A percentile compares a stretch with the other conserved stretches of the same genome.
Evolutionary conservation across 371 early-diverging fungal species (phyloP).

Genomic region (Rhizopus stolonifer): DNA sequence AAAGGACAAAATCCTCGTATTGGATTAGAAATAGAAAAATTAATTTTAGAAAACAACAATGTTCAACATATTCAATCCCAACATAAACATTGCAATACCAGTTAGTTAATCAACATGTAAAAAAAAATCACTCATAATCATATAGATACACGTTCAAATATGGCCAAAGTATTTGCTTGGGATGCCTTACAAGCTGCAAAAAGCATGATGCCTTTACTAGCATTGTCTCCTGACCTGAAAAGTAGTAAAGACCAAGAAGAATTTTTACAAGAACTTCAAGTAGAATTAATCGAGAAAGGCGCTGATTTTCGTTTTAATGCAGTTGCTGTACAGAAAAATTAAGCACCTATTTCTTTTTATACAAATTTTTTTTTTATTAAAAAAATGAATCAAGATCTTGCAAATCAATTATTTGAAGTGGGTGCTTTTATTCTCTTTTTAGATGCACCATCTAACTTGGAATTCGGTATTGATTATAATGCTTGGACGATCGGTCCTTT

Average conservation of each 20-base stretch:
- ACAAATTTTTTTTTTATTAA: neutral
- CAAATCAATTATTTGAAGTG: constrained; percentile 69
- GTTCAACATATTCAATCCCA: neutral
- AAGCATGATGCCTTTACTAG: neutral
- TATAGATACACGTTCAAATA: neutral
- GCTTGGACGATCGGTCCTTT: constrained; percentile 89
- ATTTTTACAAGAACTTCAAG: too few relatives aligned
- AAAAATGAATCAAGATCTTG: constrained; percentile 63
- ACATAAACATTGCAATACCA: neutral
- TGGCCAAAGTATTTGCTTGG: neutral
- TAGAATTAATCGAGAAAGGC: too few relatives aligned
- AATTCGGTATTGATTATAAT: constrained; percentile 92
- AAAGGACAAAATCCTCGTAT: neutral
- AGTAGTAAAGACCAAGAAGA: too few relatives aligned
- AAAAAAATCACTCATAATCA: neutral
- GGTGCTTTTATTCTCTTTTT: constrained; percentile 81
- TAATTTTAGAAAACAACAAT: neutral
- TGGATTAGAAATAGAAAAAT: neutral
- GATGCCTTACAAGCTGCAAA: neutral
- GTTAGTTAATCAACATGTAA: neutral
- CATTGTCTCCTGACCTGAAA: neutral
- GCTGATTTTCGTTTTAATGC: neutral
- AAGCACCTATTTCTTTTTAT: neutral
- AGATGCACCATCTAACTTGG: constrained; percentile 77
- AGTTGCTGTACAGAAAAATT: neutral